Base-by-base conservation (phyloP, 208 protist species). In the Crithidia acanthocephali region DNA sequence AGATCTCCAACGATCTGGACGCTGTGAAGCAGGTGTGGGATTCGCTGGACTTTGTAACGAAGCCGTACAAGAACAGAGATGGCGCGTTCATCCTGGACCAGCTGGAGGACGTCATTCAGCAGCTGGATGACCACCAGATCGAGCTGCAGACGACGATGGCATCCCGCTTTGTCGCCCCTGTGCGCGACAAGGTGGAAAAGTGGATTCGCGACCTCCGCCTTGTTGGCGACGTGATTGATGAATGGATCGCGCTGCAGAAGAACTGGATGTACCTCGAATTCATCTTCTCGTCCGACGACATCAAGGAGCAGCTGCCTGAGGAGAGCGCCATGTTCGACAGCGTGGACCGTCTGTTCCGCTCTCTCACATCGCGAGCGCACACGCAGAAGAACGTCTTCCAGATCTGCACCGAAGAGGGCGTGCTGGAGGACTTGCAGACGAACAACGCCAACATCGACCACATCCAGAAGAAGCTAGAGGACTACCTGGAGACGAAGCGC, bases 201-300 rank as follows among this genome's bases (percentile, higher is more conserved):
- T 98, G 96, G 95, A 88, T 97, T 67, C 71, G 68, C 33, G 87
- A 97, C 52, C 84, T 98, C 42, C 79, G 81, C 40, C 79, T 85
- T 48, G 80, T 98, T 20, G 61, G 85, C 63, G 88, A 93, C 62
- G 94, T 98, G 11, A 84, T 99, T 47, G 96, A 99, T 32, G 95
- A 98, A 66, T 99, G 97, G 97, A 88, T 99, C 37, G 93, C 86
- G 25, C 86, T 97, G 52, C 98, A 99, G 77, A 96, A 94, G 33
- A 94, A 90, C 60, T 99, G 98, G 98, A 96, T 99, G 85, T 99
- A 99, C 80, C 84, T 99, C 16, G 97, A 99, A 78, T 98, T 98
- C 80, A 99, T 99, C 74, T 99, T 99, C 75, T 93, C 89, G 15
- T 98, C 95, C 20, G 93, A 98, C 57, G 98, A 99, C 73, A 99